Conservation (phyloP, 2,329 filamentous ascomycete species). For the Colletotrichum tropicicola region DNA sequence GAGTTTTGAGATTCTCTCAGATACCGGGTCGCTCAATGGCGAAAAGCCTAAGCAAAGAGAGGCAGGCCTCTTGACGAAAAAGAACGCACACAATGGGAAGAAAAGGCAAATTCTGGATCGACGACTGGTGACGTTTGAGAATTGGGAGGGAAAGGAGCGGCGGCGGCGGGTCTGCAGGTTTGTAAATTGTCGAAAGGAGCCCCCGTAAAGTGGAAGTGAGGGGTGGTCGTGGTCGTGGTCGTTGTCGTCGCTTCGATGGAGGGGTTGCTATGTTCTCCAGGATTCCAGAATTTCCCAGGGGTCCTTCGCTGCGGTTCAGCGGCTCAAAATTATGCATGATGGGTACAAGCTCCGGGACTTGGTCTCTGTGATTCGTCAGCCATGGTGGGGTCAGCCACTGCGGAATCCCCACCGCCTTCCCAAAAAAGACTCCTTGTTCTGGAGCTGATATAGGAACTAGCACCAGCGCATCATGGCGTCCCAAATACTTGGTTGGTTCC, state of each 20-base stretch:
- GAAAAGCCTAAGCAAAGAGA: not conserved
- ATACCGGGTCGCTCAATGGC: not conserved
- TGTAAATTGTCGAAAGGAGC: constrained; percentile 19
- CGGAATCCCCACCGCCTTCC: constrained; percentile 17
- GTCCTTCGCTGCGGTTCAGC: constrained; percentile 13
- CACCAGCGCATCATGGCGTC: no score
- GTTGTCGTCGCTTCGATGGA: constrained; percentile 23
- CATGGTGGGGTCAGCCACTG: not conserved
- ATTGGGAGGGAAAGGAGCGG: not conserved
- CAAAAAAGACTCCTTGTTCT: not conserved
- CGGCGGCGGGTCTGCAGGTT: constrained; percentile 1
- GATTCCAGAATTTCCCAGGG: constrained; percentile 34
- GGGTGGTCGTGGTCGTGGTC: constrained; percentile 19
- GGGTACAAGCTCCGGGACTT: constrained; percentile 1
- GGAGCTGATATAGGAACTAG: not conserved
- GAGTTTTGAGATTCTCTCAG: not conserved
- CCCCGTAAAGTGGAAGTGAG: constrained; percentile 13
- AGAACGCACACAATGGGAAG: not conserved
- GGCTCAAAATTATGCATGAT: constrained; percentile 29
- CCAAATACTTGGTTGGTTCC: no score
- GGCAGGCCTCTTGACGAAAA: not conserved
- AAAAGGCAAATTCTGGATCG: not conserved
- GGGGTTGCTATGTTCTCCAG: constrained; percentile 32
- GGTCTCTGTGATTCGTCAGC: not conserved
- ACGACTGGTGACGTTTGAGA: constrained; percentile 16